phyloP scores from a whole-genome alignment of 2,329 filamentous ascomycete species.

The Aspergillus neotritici region DNA sequence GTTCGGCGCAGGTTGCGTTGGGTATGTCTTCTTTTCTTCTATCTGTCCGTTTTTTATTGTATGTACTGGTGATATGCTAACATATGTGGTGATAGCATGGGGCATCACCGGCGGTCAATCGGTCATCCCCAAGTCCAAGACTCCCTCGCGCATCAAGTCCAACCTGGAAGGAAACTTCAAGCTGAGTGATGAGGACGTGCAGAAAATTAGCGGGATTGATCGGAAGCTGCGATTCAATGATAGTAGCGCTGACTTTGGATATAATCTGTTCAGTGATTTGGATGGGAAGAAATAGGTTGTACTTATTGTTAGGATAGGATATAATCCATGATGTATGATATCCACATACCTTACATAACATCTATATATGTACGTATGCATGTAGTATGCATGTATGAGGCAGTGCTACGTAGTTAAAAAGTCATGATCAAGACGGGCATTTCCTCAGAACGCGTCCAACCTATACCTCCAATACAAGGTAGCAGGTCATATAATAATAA shows the following conservation, averaged over 20 bases:
- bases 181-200: constrained; percentile 52
- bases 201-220: constrained; percentile 52
- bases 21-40: constrained; percentile 22
- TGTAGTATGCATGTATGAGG: too few species aligned
- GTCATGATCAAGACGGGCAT: too few species aligned
- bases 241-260: constrained; percentile 51
- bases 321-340: too few species aligned
- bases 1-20: constrained; percentile 47
- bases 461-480: not conserved
- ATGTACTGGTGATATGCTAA: constrained; percentile 1
- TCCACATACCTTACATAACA: too few species aligned
- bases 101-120: constrained; percentile 47
- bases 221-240: constrained; percentile 61
- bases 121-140: constrained; percentile 52
- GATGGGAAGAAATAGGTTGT: constrained; percentile 45
- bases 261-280: constrained; percentile 54
- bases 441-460: too few species aligned
- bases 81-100: constrained; percentile 39
- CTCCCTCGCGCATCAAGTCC: constrained; percentile 36
- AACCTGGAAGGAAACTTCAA: constrained; percentile 53
- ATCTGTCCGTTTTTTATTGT: not conserved
- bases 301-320: too few species aligned
- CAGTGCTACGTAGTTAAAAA: too few species aligned
- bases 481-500: too few species aligned
- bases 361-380: too few species aligned